phyloP scores from a whole-genome alignment of 2,329 filamentous ascomycete genomes.

The Arthrobotrys pseudoclavata region DNA sequence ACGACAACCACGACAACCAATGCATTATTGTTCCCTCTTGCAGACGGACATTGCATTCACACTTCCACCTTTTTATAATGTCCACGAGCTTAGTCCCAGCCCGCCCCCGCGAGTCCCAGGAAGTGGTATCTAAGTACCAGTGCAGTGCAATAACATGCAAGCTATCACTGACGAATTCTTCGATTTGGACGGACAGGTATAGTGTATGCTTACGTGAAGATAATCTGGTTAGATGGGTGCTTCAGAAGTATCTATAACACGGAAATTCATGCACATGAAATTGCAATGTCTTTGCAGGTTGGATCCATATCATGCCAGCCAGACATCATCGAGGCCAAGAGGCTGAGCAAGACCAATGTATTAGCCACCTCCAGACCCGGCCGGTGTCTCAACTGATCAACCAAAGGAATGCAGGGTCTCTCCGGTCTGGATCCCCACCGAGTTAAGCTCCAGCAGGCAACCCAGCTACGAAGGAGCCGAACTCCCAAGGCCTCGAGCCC shows the following conservation, averaged over 20 bases:
- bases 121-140: no score
- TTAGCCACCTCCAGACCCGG: constrained; percentile 25
- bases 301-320: no score
- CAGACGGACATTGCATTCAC: constrained; percentile 9
- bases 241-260: no score
- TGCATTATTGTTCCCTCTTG: background rate
- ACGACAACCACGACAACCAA: background rate
- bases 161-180: no score
- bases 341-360: background rate
- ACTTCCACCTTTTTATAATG: background rate
- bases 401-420: constrained; percentile 17
- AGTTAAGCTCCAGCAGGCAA: constrained; percentile 3
- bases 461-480: constrained; percentile 11
- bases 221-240: no score
- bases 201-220: no score
- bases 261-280: no score
- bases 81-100: background rate
- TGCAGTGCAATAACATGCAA: background rate
- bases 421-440: constrained; percentile 22
- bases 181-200: constrained; percentile 1
- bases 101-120: no score
- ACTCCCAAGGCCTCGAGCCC: no score
- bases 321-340: background rate
- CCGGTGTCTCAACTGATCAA: background rate
- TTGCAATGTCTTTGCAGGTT: background rate